Percentiles rank a stretch among this genome's conserved stretches.
These are phyloP conservation scores for rapeseed (Brassica napus) DNA, from an alignment of 345 rosid species.

Conservation along the genomic window DNA sequence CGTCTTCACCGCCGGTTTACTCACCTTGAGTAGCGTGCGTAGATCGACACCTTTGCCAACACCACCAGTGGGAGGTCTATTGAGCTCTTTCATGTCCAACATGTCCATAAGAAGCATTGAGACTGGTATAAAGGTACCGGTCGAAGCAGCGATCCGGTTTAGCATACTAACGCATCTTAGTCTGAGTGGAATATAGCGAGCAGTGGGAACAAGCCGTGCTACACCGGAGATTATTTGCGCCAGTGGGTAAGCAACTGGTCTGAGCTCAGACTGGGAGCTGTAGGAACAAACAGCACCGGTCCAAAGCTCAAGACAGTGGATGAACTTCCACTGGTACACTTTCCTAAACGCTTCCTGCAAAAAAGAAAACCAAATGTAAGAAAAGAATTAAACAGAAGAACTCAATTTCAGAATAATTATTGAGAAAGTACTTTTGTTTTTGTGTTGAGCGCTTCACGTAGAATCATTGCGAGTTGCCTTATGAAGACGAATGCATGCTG, in stretches of 20 bases:
- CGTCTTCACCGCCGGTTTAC: conserved; percentile 80
- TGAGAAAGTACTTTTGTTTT: conserved; percentile 76
- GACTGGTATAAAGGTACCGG: conserved; percentile 81
- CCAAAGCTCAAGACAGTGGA: conserved; percentile 97
- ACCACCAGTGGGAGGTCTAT: conserved; percentile 81
- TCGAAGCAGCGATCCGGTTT: conserved; percentile 73
- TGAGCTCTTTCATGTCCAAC: conserved; percentile 96
- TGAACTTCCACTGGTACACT: conserved; percentile 97
- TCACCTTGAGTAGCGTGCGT: conserved; percentile 73
- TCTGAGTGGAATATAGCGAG: conserved; percentile 90
- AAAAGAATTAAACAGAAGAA: not conserved
- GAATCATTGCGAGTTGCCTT: conserved; percentile 79
- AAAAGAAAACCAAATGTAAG: conserved; percentile 5
- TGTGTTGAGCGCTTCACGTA: conserved; percentile 78
- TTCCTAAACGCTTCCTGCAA: conserved; percentile 82
- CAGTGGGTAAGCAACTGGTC: conserved; percentile 88
- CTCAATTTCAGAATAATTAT: not conserved
- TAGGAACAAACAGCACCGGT: conserved; percentile 86
- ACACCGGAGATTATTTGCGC: conserved; percentile 86
- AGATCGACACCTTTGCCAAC: conserved; percentile 87
- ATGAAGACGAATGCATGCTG: conserved; percentile 94
- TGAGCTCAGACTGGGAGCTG: conserved; percentile 68
- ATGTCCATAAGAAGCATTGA: conserved; percentile 90
- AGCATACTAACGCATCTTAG: conserved; percentile 91
- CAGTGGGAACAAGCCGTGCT: conserved; percentile 90